Conservation (phyloP, 2,329 filamentous ascomycete genomes). For the Aspergillus pseudotamarii region DNA sequence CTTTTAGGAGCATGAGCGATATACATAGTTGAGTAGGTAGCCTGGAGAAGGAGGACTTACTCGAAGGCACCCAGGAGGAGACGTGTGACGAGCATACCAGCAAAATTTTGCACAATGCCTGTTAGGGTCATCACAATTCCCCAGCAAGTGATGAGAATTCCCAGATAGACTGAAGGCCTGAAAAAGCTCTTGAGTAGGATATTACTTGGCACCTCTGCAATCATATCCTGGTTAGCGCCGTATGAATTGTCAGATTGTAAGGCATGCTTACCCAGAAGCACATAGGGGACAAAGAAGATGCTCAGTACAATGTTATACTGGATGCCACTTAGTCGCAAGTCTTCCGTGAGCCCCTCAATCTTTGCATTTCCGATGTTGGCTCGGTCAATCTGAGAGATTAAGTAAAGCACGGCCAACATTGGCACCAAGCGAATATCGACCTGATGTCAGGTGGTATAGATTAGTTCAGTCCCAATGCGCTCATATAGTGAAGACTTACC, state of each 20-base stretch:
- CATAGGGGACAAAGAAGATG: constrained; percentile 14
- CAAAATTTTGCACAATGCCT: constrained; percentile 49
- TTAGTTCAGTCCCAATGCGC: too few species aligned
- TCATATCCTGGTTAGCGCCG: constrained; percentile 2
- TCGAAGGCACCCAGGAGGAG: constrained; percentile 50
- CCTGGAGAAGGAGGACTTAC: background rate
- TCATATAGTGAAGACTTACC: background rate
- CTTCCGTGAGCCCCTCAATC: constrained; percentile 24
- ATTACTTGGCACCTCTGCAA: constrained; percentile 23
- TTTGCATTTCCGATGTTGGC: constrained; percentile 36
- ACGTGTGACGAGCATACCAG: constrained; percentile 49
- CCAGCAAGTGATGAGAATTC: constrained; percentile 39
- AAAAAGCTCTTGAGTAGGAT: constrained; percentile 24
- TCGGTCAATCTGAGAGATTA: constrained; percentile 31
- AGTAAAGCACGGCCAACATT: constrained; percentile 24
- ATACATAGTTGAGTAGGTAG: too few species aligned
- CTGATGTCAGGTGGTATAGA: background rate
- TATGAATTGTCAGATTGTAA: too few species aligned
- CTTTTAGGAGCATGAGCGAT: constrained; percentile 30
- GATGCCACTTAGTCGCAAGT: constrained; percentile 23
- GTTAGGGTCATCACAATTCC: constrained; percentile 54
- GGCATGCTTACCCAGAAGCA: constrained; percentile 12
- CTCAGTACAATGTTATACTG: constrained; percentile 27
- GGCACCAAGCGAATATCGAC: constrained; percentile 23
- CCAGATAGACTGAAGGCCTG: constrained; percentile 30